A percentile compares a stretch with the other conserved stretches of the same genome.
These are phyloP conservation scores for Hyphopichia wangnamkhiaoensis DNA, from an alignment of 1,139 yeast genomes.

Conservation along the genomic window DNA sequence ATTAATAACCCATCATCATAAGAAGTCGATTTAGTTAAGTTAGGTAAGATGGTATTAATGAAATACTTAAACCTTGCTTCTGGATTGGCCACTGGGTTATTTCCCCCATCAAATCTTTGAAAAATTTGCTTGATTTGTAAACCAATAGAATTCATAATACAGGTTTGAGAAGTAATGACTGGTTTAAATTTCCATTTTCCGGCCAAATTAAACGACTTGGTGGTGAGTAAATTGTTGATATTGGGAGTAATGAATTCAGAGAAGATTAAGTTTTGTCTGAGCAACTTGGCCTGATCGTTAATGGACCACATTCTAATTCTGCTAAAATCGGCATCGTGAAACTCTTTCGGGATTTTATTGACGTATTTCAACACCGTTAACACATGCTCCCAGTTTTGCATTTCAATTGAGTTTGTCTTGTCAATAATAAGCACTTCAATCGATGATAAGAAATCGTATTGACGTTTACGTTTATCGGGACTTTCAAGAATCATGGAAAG, in stretches of 20 bases:
- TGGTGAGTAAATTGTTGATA: conserved; percentile 63
- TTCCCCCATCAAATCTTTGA: conserved; percentile 58
- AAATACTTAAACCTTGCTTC: conserved; percentile 81
- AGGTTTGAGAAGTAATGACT: conserved; percentile 31
- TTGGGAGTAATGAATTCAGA: conserved; percentile 79
- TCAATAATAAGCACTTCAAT: conserved; percentile 81
- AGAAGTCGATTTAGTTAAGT: conserved; percentile 56
- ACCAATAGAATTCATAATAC: conserved; percentile 53
- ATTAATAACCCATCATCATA: conserved; percentile 75
- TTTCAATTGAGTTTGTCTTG: conserved; percentile 81
- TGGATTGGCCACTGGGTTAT: conserved; percentile 65
- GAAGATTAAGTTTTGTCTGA: conserved; percentile 79
- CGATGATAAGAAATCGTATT: conserved; percentile 78
- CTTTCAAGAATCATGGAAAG: conserved; percentile 74
- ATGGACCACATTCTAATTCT: conserved; percentile 91
- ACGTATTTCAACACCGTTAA: conserved; percentile 67
- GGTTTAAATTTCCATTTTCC: conserved; percentile 66
- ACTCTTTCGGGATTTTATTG: conserved; percentile 73
- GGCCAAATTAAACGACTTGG: conserved; percentile 59
- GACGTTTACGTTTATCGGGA: conserved; percentile 59
- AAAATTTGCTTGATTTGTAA: conserved; percentile 71
- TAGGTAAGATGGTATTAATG: conserved; percentile 70
- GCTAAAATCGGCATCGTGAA: conserved; percentile 86
- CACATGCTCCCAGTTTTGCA: conserved; percentile 94
- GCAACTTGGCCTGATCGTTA: conserved; percentile 72